Base-by-base conservation (phyloP, 495 filamentous ascomycete genomes). In the Xylaria intraflava region DNA sequence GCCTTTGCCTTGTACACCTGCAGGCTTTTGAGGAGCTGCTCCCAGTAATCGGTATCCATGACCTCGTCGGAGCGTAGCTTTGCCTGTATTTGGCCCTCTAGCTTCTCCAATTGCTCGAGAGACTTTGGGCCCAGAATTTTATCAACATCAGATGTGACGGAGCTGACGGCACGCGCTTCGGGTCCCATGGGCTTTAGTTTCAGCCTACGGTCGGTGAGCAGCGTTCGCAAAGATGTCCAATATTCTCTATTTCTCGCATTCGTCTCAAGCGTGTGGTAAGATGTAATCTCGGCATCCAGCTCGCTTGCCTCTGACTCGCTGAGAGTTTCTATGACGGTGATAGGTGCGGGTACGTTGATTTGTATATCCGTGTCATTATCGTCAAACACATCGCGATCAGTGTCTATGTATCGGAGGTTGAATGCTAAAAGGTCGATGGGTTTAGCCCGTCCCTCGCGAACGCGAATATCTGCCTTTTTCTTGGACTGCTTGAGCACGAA, bases 1-100 rank as follows among this genome's bases (percentile, higher is more conserved):
- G 92, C 89, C 63, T 87, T 89, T 5, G 92, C 89, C 69, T 96
- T 97, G 83, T 87, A 96, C 3, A 95, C 83, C 12, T 84, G 75
- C 36, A 98, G 72, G 62, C 86, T 95, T 57, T 84, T 82, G 43
- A 97, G 75, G 2, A 98, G 78, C 61, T 94, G 87, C 59, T 95
- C 90, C 93, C 93, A 98, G 67, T 97, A 98, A 66, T 98, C 93
- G 3, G 86, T 88, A 72, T 98, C 94, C 62, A 97, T 90, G 9
- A 88, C 86, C 65, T 96, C 90, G 57, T 95, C 84, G 11, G 89
- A 93, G 38, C 84, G 77, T 35, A 98, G 68, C 68, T 97, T 98
- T 8, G 72, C 72, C 57, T 78, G 81, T 59, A 98, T 91, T 67
- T 96, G 90, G 48, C 74, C 78, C 70, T 97, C 93, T 23, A 98